phyloP scores from a whole-genome alignment of 2,329 filamentous ascomycete genomes.

The Xylariales sp. region DNA sequence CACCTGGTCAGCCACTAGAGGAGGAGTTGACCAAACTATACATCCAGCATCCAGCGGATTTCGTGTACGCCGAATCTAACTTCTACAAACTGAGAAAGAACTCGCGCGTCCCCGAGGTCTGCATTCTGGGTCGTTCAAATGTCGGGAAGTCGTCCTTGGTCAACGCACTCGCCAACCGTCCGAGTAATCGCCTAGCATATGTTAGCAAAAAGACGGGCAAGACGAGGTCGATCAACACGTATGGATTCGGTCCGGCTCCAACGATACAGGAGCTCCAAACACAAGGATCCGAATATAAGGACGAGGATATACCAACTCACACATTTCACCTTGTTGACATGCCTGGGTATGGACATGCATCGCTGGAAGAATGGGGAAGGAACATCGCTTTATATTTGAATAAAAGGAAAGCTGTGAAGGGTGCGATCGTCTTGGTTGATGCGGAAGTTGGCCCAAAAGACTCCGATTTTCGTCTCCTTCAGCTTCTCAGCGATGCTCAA shows the following conservation, averaged over 20 bases:
- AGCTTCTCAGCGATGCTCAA: constrained; percentile 58
- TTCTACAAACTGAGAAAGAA: constrained; percentile 64
- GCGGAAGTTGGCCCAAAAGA: constrained; percentile 63
- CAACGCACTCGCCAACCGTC: constrained; percentile 78
- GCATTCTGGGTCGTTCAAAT: constrained; percentile 87
- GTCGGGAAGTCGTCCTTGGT: constrained; percentile 91
- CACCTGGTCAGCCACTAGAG: constrained; percentile 41
- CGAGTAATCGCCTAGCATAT: constrained; percentile 57
- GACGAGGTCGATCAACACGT: constrained; percentile 67
- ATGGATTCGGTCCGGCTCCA: constrained; percentile 61
- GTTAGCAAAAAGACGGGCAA: constrained; percentile 64
- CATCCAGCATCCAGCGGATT: constrained; percentile 43
- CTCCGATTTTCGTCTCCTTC: constrained; percentile 61
- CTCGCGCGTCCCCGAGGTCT: constrained; percentile 69
- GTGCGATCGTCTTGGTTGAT: constrained; percentile 65
- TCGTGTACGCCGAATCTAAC: constrained; percentile 45
- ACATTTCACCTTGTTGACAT: constrained; percentile 64
- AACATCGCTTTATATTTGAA: constrained; percentile 64
- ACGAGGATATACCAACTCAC: constrained; percentile 57
- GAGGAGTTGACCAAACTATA: constrained; percentile 45
- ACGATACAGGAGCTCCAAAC: constrained; percentile 44
- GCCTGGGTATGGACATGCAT: constrained; percentile 63
- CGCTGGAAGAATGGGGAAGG: constrained; percentile 62
- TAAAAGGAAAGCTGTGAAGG: constrained; percentile 59
- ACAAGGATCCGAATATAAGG: constrained; percentile 39